Evolutionary conservation across 1,284 basidiomycete genomes (phyloP).

Genomic region (Sporisorium scitamineum): DNA sequence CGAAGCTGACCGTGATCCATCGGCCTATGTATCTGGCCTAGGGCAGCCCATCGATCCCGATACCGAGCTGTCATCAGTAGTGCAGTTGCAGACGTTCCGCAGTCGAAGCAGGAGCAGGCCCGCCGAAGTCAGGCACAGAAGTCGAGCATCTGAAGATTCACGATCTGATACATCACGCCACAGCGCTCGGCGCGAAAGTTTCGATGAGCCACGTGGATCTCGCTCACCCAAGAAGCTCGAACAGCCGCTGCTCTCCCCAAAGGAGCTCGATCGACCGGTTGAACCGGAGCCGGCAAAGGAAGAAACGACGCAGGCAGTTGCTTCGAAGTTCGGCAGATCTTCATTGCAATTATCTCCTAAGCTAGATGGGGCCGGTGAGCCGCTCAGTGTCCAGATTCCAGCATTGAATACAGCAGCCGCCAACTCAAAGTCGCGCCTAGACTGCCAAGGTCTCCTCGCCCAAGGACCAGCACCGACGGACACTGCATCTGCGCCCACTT

Average conservation of each 20-base stretch:
- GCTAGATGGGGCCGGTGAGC: background rate
- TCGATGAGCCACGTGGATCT: background rate
- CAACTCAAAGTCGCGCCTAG: background rate
- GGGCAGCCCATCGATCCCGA: constrained; percentile 66
- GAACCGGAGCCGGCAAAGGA: constrained; percentile 26
- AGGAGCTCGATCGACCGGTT: background rate
- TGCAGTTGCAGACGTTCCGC: constrained; percentile 66
- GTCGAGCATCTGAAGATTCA: constrained; percentile 6
- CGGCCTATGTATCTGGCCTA: constrained; percentile 64
- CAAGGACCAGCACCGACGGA: constrained; percentile 31
- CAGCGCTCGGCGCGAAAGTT: background rate
- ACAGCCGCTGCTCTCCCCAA: background rate
- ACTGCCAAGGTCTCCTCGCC: constrained; percentile 12
- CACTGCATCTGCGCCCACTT: constrained; percentile 46
- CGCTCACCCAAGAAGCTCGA: constrained; percentile 23
- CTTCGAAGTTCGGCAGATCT: background rate
- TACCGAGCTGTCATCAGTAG: constrained; percentile 62
- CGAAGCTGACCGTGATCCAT: constrained; percentile 49
- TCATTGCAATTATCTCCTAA: background rate
- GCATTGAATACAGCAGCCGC: background rate
- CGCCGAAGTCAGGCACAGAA: constrained; percentile 12
- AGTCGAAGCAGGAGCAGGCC: constrained; percentile 56
- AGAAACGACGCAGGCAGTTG: background rate
- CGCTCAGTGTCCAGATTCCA: constrained; percentile 19
- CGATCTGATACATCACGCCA: constrained; percentile 3